Base-by-base conservation (phyloP, 176 grass and related monocot genomes). In the Phoenix roebelenii region DNA sequence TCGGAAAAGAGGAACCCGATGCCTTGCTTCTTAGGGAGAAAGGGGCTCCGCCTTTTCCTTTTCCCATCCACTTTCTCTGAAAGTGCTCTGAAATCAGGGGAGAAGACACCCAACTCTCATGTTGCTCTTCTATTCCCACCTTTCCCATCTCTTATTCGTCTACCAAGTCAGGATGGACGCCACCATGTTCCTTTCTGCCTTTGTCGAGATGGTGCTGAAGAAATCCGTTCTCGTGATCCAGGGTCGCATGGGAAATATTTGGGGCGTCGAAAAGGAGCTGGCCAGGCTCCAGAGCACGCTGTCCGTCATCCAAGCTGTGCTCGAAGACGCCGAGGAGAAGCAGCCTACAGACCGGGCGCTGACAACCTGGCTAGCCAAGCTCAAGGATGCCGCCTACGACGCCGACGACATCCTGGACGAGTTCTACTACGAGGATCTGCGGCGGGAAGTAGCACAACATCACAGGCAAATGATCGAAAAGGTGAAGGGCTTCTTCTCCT, bases 351-450 rank as follows among this genome's bases (percentile, higher is more conserved):
- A 54, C 50, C 1, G 1, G 0, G 68, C 4, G 0, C 58, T 76
- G 2, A 17, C 25, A 29, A 25, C 18, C 2, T 80, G 72, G 79
- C 59, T 80, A 55, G 39, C 10, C 56, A 65, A 51, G 0, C 62
- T 83, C 51, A 66, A n/a, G 69, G 25, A 65, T 16, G 72, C 9
- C 0, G 68, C 76, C 0, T 76, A 80, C 64, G 23, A 69, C 24
- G 85, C 63, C 15, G 71, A 83, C 1, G 76, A 88, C 18, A 18
- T 83, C 50, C 72, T 83, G 6, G 85, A 80, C 15, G 50, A 66
- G 6, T 74, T 84, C 44, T 52, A 60, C 32, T 73, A 80, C 5
- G 76, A 74, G 54, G 63, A 69, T 0, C 49, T 83, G 39, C 67
- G 68, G 0, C 71, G 10, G 25, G 71, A 80, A 15, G 77, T 67